Conservation (phyloP, 108 stramenopile genomes). For the Pseudonitzschia pungens region DNA sequence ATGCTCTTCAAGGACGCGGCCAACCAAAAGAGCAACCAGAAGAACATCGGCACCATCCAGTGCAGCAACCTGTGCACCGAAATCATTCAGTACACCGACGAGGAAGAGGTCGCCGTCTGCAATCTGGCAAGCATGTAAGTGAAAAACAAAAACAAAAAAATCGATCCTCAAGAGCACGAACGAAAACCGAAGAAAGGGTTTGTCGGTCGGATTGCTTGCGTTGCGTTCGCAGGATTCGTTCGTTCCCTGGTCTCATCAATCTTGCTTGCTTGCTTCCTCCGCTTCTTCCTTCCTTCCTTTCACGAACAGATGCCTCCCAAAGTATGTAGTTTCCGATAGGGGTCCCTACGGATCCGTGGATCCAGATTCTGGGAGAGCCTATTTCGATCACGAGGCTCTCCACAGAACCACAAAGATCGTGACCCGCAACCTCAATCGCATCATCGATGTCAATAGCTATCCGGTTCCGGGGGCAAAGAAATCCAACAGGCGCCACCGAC, state of each 20-base stretch:
- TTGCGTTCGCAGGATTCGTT: no score
- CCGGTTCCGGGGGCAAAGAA: conserved; percentile 82
- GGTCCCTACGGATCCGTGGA: conserved; percentile 76
- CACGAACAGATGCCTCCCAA: conserved; percentile 62
- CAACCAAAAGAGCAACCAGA: conserved; percentile 95
- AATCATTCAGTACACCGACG: conserved; percentile 94
- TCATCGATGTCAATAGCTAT: conserved; percentile 95
- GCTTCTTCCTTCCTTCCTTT: background rate
- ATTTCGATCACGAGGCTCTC: conserved; percentile 88
- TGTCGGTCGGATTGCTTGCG: no score
- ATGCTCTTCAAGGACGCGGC: conserved; percentile 97
- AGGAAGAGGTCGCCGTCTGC: conserved; percentile 96
- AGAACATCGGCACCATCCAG: conserved; percentile 96
- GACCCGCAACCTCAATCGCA: conserved; percentile 89
- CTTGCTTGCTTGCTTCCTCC: background rate
- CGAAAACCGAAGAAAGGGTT: background rate
- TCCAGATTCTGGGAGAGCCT: conserved; percentile 59
- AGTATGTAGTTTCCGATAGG: conserved; percentile 73
- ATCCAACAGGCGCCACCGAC: conserved; percentile 92
- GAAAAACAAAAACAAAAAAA: no score
- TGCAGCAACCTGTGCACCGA: conserved; percentile 97
- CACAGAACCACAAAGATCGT: conserved; percentile 88
- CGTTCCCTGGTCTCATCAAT: no score
- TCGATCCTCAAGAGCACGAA: conserved; percentile 1
- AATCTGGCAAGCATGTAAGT: conserved; percentile 91